phyloP scores from a whole-genome alignment of 805 yeast species.

The Candida chilensis region DNA sequence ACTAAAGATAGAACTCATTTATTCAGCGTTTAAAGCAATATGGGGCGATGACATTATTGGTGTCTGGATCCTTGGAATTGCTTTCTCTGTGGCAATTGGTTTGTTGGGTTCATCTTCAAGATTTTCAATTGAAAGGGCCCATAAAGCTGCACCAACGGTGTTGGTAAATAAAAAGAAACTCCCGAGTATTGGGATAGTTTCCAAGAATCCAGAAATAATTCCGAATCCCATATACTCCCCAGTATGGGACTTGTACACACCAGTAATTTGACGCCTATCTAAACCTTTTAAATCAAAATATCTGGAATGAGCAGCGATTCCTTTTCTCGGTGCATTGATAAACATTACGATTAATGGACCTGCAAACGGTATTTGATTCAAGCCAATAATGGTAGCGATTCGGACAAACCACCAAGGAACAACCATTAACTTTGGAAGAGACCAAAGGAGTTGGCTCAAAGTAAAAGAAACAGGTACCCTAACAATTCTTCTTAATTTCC shows the following conservation, averaged over 20 bases:
- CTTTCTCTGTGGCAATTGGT: too few species aligned
- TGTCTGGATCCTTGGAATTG: too few species aligned
- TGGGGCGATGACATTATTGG: too few species aligned
- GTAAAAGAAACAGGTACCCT: slow-evolving; percentile 18
- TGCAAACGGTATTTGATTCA: slow-evolving; percentile 44
- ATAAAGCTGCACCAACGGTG: slow-evolving; percentile 53
- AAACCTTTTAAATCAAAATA: slow-evolving; percentile 51
- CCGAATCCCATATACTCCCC: slow-evolving; percentile 42
- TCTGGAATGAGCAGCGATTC: slow-evolving; percentile 40
- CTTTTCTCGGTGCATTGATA: slow-evolving; percentile 46
- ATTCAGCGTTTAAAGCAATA: too few species aligned
- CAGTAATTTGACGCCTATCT: slow-evolving; percentile 27
- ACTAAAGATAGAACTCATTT: too few species aligned
- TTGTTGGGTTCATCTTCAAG: too few species aligned
- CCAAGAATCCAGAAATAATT: slow-evolving; percentile 37
- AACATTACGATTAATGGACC: slow-evolving; percentile 49
- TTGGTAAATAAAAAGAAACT: slow-evolving; percentile 49
- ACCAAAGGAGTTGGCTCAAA: slow-evolving; percentile 16
- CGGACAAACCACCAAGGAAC: slow-evolving; percentile 32
- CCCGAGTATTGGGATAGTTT: slow-evolving; percentile 43
- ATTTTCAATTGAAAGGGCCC: slow-evolving; percentile 40
- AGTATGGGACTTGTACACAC: slow-evolving; percentile 22
- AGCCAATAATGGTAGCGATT: slow-evolving; percentile 19
- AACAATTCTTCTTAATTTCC: slow-evolving; percentile 19
- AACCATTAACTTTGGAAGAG: slow-evolving; percentile 24